phyloP scores from a whole-genome alignment of 768 basidiomycete species.

The Lactarius tabidus region DNA sequence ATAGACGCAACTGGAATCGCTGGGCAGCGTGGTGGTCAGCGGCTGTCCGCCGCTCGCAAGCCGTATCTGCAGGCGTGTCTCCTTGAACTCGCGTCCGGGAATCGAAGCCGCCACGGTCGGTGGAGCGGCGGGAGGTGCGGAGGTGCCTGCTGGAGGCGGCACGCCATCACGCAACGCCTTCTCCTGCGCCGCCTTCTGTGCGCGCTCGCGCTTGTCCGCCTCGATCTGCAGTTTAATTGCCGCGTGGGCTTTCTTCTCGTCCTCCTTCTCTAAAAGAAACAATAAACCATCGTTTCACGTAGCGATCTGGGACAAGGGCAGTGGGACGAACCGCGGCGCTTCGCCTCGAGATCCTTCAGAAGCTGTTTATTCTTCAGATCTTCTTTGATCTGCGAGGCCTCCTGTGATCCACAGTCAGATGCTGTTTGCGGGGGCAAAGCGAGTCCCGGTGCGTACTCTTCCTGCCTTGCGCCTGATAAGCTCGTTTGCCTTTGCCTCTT shows the following conservation, averaged over 20 bases:
- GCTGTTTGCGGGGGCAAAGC: not conserved
- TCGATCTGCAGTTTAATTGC: slow-evolving; percentile 93
- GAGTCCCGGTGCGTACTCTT: slow-evolving; percentile 45
- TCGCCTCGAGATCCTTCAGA: slow-evolving; percentile 77
- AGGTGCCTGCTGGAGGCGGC: slow-evolving; percentile 34
- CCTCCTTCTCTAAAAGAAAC: slow-evolving; percentile 70
- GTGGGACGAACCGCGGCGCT: slow-evolving; percentile 60
- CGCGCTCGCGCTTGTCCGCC: slow-evolving; percentile 85
- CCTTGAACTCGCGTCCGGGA: slow-evolving; percentile 73
- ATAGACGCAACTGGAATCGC: slow-evolving; percentile 63
- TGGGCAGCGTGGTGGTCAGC: slow-evolving; percentile 74
- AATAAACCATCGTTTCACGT: not conserved
- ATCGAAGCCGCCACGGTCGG: slow-evolving; percentile 39
- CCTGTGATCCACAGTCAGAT: slow-evolving; percentile 39
- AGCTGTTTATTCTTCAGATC: slow-evolving; percentile 74
- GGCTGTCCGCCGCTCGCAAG: slow-evolving; percentile 78
- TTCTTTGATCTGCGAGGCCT: slow-evolving; percentile 68
- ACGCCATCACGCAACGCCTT: slow-evolving; percentile 87
- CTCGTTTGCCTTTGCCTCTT: slow-evolving; percentile 72
- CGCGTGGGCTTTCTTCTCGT: slow-evolving; percentile 80
- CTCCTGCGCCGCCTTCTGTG: slow-evolving; percentile 83
- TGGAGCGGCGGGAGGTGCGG: slow-evolving; percentile 35
- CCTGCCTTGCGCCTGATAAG: slow-evolving; percentile 80
- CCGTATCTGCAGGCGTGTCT: slow-evolving; percentile 88
- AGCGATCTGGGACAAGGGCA: not conserved